A percentile compares a stretch with the other conserved stretches of the same genome.
phyloP scores from a whole-genome alignment of 441 rosid genomes.

The Pelargonium fulgidum region DNA sequence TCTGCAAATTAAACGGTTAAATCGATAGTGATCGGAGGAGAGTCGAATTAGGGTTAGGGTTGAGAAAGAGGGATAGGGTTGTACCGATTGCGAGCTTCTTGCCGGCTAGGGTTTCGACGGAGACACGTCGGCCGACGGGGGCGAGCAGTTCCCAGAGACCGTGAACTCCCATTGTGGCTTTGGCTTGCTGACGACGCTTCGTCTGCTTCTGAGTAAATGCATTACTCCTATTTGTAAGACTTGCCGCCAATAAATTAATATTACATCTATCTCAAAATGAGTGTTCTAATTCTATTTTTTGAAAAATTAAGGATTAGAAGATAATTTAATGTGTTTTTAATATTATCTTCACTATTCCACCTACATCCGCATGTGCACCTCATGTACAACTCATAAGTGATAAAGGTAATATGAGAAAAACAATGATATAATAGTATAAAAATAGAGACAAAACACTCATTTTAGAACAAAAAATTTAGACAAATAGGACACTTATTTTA shows the following conservation, averaged over 20 bases:
- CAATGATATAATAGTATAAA: too few relatives aligned
- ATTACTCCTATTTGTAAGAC: background rate
- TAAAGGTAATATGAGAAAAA: too few relatives aligned
- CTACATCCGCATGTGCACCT: too few relatives aligned
- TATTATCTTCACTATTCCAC: too few relatives aligned
- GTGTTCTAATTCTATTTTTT: too few relatives aligned
- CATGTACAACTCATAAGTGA: too few relatives aligned
- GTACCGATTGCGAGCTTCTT: slow-evolving; percentile 85
- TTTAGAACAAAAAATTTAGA: too few relatives aligned
- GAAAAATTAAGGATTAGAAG: too few relatives aligned
- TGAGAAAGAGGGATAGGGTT: slow-evolving; percentile 19
- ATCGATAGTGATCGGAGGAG: background rate
- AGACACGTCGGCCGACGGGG: slow-evolving; percentile 94
- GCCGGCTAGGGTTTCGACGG: slow-evolving; percentile 86
- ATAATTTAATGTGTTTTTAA: too few relatives aligned
- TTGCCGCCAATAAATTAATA: slow-evolving; percentile 15
- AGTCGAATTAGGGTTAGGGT: slow-evolving; percentile 14
- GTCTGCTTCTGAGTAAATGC: background rate
- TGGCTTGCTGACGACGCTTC: slow-evolving; percentile 9
- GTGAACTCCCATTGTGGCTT: slow-evolving; percentile 68
- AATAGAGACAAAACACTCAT: too few relatives aligned
- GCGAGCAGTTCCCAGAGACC: slow-evolving; percentile 92
- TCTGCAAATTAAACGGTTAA: slow-evolving; percentile 32
- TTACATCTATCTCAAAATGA: too few relatives aligned
- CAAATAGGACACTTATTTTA: too few relatives aligned